Evolutionary conservation across 1,139 yeast genomes (phyloP).

Genomic region (Scheffersomyces cryptocercus): DNA sequence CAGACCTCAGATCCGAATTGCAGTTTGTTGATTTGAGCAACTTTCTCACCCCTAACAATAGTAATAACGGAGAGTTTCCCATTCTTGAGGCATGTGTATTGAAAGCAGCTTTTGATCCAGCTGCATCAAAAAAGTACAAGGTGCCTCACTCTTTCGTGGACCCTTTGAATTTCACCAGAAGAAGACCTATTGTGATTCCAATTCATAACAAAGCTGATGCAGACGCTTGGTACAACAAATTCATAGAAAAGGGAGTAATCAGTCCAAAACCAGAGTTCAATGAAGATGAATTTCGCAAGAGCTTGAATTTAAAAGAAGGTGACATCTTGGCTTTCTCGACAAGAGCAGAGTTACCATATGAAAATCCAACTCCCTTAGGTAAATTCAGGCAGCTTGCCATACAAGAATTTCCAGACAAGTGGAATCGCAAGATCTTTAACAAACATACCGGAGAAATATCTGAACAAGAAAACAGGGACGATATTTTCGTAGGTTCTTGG

Average conservation of each 20-base stretch:
- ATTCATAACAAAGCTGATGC: slow-evolving; percentile 42
- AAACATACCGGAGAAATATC: slow-evolving; percentile 15
- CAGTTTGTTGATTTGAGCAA: slow-evolving; percentile 50
- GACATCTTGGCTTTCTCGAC: slow-evolving; percentile 77
- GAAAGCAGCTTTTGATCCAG: slow-evolving; percentile 43
- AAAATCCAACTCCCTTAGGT: slow-evolving; percentile 95
- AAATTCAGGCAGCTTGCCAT: slow-evolving; percentile 75
- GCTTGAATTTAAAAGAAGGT: slow-evolving; percentile 55
- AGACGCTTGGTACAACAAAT: slow-evolving; percentile 43
- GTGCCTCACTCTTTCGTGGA: slow-evolving; percentile 44
- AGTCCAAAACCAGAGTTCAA: slow-evolving; percentile 16
- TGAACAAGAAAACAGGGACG: slow-evolving; percentile 18
- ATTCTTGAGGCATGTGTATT: slow-evolving; percentile 74
- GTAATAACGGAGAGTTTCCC: slow-evolving; percentile 47
- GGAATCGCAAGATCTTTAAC: slow-evolving; percentile 45
- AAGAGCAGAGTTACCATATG: slow-evolving; percentile 67
- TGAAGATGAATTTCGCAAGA: slow-evolving; percentile 22
- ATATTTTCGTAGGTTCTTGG: slow-evolving; percentile 74
- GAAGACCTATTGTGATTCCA: slow-evolving; percentile 61
- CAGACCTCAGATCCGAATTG: slow-evolving; percentile 73
- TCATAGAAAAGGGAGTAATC: slow-evolving; percentile 32
- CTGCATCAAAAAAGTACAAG: slow-evolving; percentile 21
- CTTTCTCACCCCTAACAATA: slow-evolving; percentile 34
- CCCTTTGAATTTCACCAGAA: slow-evolving; percentile 48
- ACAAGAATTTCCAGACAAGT: slow-evolving; percentile 48